Evolutionary conservation across 78 protist genomes (phyloP).

Genomic region (Cavenderia fasciculata): DNA sequence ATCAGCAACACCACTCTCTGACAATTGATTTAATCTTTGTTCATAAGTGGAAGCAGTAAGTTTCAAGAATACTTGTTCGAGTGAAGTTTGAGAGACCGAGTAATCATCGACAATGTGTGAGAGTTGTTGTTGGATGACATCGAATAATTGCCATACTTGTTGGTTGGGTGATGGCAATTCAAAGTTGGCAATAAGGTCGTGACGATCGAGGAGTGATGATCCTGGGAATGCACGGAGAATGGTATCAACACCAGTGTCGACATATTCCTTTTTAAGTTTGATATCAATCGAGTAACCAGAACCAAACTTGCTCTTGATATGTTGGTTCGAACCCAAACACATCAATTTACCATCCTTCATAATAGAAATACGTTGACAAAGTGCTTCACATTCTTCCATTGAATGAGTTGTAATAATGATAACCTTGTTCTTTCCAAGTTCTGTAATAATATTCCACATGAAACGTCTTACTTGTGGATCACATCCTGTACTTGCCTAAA

Average conservation of each 20-base stretch:
- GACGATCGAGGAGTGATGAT: conserved; percentile 8
- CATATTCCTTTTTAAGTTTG: conserved; percentile 23
- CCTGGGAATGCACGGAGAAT: conserved; percentile 10
- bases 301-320: conserved; percentile 89
- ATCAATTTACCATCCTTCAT: conserved; percentile 89
- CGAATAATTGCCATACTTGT: conserved; percentile 21
- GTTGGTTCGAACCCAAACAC: conserved; percentile 83
- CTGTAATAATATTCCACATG: conserved; percentile 58
- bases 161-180: conserved; percentile 11
- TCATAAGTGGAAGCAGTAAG: conserved; percentile 25
- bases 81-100: conserved; percentile 29
- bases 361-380: conserved; percentile 94
- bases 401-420: conserved; percentile 91
- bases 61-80: conserved; percentile 66
- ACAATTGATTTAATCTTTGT: conserved; percentile 2
- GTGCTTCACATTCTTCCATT: conserved; percentile 94
- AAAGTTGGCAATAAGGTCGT: conserved; percentile 30
- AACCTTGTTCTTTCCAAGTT: conserved; percentile 34
- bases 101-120: conserved; percentile 21
- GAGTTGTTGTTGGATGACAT: conserved; percentile 5
- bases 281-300: conserved; percentile 88
- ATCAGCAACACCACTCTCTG: too few species aligned
- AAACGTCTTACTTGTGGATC: conserved; percentile 67
- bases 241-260: conserved; percentile 21
- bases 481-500: conserved; percentile 85